Conservation (phyloP, 2,329 filamentous ascomycete genomes). For the Sclerotiophoma versabilis region DNA sequence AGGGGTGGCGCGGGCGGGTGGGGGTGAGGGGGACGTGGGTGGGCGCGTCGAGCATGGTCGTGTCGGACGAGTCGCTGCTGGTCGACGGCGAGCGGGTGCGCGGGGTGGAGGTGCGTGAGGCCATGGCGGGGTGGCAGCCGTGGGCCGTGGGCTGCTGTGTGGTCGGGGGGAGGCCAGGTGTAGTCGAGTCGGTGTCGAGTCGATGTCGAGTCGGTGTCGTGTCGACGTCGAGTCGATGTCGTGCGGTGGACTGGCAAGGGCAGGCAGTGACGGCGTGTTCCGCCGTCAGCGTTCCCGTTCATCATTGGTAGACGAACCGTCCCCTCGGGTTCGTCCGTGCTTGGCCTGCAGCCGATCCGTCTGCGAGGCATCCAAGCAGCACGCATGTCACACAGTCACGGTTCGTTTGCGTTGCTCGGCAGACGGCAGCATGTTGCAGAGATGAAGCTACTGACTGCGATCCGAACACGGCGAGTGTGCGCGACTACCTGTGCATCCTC, state of each 20-base stretch:
- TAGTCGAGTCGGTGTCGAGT: neutral
- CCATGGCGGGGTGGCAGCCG: slow-evolving; percentile 27
- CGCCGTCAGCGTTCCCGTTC: neutral
- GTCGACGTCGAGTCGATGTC: too few relatives aligned
- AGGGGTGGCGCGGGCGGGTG: slow-evolving; percentile 36
- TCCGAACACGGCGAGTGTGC: too few relatives aligned
- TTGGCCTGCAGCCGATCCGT: slow-evolving; percentile 1
- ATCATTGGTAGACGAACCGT: neutral
- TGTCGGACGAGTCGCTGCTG: slow-evolving; percentile 41
- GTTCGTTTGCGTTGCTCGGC: too few relatives aligned
- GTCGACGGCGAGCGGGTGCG: slow-evolving; percentile 40
- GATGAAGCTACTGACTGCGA: too few relatives aligned
- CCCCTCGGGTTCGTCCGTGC: slow-evolving; percentile 5
- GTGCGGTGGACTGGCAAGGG: neutral
- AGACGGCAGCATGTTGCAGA: too few relatives aligned
- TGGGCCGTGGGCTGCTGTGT: neutral
- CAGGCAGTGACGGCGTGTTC: neutral
- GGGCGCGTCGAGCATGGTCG: slow-evolving; percentile 45
- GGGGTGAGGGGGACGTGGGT: slow-evolving; percentile 34
- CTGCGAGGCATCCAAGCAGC: neutral
- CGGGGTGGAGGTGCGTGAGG: slow-evolving; percentile 39
- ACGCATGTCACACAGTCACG: too few relatives aligned
- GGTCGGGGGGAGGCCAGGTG: neutral
- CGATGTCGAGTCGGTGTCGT: neutral
- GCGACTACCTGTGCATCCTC: too few relatives aligned